Evolutionary conservation across 176 grass and related monocot species (phyloP).

Genomic region (Avena insularis): DNA sequence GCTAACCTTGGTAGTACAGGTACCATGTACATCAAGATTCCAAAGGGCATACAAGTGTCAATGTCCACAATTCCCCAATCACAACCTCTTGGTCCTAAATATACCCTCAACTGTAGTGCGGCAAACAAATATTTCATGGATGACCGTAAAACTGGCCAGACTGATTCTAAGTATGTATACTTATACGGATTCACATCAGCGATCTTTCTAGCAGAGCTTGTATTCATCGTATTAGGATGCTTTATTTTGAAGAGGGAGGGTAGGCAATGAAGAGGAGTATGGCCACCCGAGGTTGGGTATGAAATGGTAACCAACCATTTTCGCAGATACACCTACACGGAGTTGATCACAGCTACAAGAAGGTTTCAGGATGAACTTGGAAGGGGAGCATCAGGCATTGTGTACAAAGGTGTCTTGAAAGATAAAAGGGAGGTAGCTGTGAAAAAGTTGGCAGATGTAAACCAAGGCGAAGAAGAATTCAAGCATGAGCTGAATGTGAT

Average conservation of each 20-base stretch:
- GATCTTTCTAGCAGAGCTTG: slow-evolving; percentile 32
- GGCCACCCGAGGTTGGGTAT: slow-evolving; percentile 38
- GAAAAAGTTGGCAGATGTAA: slow-evolving; percentile 11
- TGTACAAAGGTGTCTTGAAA: slow-evolving; percentile 16
- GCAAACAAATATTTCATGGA: slow-evolving; percentile 7
- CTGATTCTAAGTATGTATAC: neutral
- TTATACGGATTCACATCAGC: slow-evolving; percentile 55
- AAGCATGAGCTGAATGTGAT: slow-evolving; percentile 14
- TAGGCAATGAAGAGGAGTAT: slow-evolving; percentile 24
- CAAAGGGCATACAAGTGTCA: slow-evolving; percentile 13
- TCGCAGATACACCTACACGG: slow-evolving; percentile 8
- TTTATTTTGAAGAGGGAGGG: slow-evolving; percentile 42
- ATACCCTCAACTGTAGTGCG: slow-evolving; percentile 22
- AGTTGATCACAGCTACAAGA: neutral
- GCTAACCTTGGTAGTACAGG: neutral
- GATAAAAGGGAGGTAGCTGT: slow-evolving; percentile 4
- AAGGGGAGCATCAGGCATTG: neutral
- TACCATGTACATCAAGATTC: slow-evolving; percentile 46
- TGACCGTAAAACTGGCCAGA: neutral
- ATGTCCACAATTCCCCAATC: slow-evolving; percentile 21
- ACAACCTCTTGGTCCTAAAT: slow-evolving; percentile 41
- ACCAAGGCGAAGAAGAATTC: slow-evolving; percentile 19
- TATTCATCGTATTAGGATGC: slow-evolving; percentile 39
- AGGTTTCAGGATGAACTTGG: slow-evolving; percentile 7
- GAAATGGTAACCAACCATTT: slow-evolving; percentile 19